These are phyloP conservation scores for Fusarium falciforme DNA, from an alignment of 2,329 filamentous ascomycete species.

Conservation along the genomic window DNA sequence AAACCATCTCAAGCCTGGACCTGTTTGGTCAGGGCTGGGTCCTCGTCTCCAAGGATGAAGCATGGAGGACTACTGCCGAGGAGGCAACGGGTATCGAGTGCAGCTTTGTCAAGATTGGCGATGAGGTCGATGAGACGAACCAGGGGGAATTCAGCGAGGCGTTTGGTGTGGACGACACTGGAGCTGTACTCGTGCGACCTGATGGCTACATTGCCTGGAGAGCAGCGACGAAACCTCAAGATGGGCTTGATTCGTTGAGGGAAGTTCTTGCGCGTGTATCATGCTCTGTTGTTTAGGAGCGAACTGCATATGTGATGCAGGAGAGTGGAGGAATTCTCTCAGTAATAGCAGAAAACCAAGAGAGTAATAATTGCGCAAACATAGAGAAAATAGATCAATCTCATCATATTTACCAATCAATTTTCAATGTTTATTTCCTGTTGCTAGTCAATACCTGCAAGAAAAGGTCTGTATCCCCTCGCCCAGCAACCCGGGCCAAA, in stretches of 20 bases:
- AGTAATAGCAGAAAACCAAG: not conserved
- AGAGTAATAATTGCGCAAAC: not conserved
- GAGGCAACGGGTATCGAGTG: not conserved
- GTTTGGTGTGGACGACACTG: constrained; percentile 8
- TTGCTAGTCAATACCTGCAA: not conserved
- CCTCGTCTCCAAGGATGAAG: constrained; percentile 15
- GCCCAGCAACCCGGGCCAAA: not conserved
- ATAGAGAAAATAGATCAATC: not conserved
- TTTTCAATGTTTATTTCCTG: not conserved
- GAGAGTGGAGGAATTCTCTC: not conserved
- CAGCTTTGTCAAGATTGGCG: constrained; percentile 11
- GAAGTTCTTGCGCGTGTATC: not conserved
- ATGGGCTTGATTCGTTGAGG: not conserved
- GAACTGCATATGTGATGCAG: not conserved
- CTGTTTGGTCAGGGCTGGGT: constrained; percentile 17
- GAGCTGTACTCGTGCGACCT: constrained; percentile 14
- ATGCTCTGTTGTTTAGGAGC: not conserved
- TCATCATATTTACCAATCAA: not conserved
- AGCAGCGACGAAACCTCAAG: not conserved
- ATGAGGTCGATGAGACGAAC: constrained; percentile 1
- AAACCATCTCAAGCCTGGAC: constrained; percentile 19
- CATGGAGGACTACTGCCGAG: not conserved
- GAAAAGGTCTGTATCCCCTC: not conserved
- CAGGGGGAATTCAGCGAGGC: not conserved
- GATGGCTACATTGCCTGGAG: constrained; percentile 32